Percentiles rank a stretch among this genome's conserved stretches.
phyloP scores from a whole-genome alignment of 192 early-diverging fungal genomes.

The Rhizoclosmatium globosum region DNA sequence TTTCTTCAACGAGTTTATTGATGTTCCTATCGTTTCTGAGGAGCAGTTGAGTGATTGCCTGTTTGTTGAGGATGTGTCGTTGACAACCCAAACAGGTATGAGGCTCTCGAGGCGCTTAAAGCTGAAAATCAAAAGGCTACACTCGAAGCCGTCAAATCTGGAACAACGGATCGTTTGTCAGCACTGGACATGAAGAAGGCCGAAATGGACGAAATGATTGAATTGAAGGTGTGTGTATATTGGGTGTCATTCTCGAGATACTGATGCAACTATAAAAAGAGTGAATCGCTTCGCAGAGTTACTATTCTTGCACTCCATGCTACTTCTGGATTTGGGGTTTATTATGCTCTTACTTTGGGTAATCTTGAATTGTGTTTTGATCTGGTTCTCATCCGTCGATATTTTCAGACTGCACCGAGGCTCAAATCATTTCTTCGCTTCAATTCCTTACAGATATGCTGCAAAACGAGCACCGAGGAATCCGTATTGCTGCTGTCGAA shows the following conservation, averaged over 20 bases:
- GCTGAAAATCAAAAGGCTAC: constrained; percentile 62
- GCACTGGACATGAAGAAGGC: constrained; percentile 53
- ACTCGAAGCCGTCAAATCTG: constrained; percentile 67
- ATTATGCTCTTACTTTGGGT: constrained; percentile 53
- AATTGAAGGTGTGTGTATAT: constrained; percentile 47
- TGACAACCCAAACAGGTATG: constrained; percentile 43
- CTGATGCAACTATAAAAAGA: constrained; percentile 30
- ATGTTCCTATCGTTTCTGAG: constrained; percentile 66
- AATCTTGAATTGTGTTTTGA: background rate
- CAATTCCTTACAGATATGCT: constrained; percentile 58
- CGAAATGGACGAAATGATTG: constrained; percentile 58
- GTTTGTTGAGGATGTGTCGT: constrained; percentile 3
- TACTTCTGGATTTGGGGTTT: constrained; percentile 57
- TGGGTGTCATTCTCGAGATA: background rate
- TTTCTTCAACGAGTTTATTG: constrained; percentile 64
- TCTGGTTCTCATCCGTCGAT: background rate
- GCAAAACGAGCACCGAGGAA: constrained; percentile 62
- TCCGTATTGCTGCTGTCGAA: constrained; percentile 58
- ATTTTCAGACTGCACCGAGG: constrained; percentile 42
- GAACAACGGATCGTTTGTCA: constrained; percentile 62
- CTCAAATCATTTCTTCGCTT: constrained; percentile 40
- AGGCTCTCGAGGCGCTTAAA: constrained; percentile 55
- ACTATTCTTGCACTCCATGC: constrained; percentile 59
- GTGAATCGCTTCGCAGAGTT: constrained; percentile 56
- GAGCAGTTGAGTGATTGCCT: constrained; percentile 53